phyloP scores from a whole-genome alignment of 495 filamentous ascomycete genomes.

The Xylaria castorea region DNA sequence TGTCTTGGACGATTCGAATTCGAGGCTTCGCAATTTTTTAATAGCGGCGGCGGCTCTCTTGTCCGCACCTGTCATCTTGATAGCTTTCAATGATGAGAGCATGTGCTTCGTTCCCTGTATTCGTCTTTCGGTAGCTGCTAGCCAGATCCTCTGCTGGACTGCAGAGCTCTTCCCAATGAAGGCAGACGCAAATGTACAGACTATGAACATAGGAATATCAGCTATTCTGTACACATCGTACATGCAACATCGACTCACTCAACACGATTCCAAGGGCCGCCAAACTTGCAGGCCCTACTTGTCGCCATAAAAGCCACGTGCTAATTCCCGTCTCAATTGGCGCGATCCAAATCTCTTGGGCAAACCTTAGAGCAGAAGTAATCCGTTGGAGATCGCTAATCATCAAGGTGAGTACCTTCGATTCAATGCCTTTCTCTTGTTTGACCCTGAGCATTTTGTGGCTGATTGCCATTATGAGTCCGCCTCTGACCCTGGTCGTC shows the following conservation, averaged over 20 bases:
- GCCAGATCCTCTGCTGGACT: conserved; percentile 3
- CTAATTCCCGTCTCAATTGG: conserved; percentile 57
- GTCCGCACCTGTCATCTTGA: conserved; percentile 62
- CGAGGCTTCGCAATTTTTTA: conserved; percentile 57
- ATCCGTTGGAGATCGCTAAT: conserved; percentile 47
- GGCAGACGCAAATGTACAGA: conserved; percentile 5
- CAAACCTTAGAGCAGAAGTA: conserved; percentile 31
- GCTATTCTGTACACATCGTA: background rate
- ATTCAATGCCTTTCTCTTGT: conserved; percentile 47
- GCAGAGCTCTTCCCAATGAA: conserved; percentile 19
- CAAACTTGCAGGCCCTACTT: conserved; percentile 54
- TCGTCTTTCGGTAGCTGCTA: conserved; percentile 38
- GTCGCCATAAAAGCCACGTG: conserved; percentile 58
- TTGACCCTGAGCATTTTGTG: conserved; percentile 51
- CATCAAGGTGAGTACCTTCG: conserved; percentile 56
- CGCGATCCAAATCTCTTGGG: conserved; percentile 51
- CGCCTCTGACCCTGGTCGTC: conserved; percentile 62
- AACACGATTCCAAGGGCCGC: conserved; percentile 56
- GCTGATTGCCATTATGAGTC: conserved; percentile 47
- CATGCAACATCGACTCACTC: conserved; percentile 31
- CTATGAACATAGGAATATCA: background rate
- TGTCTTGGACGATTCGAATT: conserved; percentile 58
- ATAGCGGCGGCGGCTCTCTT: conserved; percentile 44
- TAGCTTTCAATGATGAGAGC: conserved; percentile 60
- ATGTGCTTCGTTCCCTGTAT: conserved; percentile 55